A percentile compares a stretch with the other conserved stretches of the same genome.
phyloP scores from a whole-genome alignment of 345 rosid genomes.

The rapeseed (Brassica napus) region DNA sequence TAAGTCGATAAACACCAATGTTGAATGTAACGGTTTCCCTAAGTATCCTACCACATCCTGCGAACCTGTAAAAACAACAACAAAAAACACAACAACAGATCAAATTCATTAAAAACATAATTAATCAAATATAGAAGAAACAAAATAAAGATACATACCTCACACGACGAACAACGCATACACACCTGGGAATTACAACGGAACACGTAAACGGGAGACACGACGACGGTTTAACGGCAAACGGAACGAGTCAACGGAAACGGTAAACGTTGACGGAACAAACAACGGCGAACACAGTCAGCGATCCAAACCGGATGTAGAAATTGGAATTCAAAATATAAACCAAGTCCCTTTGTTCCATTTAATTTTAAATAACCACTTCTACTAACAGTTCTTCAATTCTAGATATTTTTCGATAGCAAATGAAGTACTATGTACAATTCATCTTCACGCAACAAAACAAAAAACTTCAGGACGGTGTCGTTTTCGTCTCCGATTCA shows the following conservation, averaged over 20 bases:
- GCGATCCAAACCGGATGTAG: constrained; percentile 26
- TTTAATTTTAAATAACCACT: constrained; percentile 17
- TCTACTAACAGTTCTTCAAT: background rate
- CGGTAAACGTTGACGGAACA: constrained; percentile 24
- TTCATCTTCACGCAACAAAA: constrained; percentile 39
- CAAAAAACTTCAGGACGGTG: constrained; percentile 21
- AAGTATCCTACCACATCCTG: background rate
- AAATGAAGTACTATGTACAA: constrained; percentile 51
- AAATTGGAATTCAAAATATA: background rate
- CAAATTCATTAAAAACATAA: background rate
- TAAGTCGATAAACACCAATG: constrained; percentile 2
- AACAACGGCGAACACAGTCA: background rate
- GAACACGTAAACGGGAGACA: background rate
- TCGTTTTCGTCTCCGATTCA: constrained; percentile 20
- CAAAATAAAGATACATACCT: constrained; percentile 1
- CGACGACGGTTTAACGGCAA: constrained; percentile 23
- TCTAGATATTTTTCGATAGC: constrained; percentile 13
- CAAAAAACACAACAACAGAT: background rate
- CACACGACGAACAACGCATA: constrained; percentile 33
- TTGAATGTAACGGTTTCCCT: constrained; percentile 1
- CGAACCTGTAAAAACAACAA: constrained; percentile 4
- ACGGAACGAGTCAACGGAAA: constrained; percentile 12
- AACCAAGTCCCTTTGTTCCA: background rate
- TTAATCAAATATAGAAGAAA: background rate
- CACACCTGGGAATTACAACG: constrained; percentile 9